Base-by-base conservation (phyloP, 352 stramenopile genomes). In the Phytophthora vignae region DNA sequence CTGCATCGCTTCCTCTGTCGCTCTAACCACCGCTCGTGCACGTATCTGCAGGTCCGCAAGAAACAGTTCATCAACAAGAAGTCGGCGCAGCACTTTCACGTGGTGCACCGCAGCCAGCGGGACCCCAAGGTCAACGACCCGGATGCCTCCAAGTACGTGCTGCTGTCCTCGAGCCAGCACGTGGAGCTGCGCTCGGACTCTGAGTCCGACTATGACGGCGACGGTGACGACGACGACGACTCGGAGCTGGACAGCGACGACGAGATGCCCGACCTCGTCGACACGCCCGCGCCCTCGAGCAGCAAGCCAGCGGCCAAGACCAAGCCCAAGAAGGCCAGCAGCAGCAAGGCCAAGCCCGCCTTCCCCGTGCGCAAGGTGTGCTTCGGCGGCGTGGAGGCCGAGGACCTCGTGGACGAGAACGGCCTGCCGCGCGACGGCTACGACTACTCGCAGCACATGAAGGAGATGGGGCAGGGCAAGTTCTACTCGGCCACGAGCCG, bases 401-500 rank as follows among this genome's bases (percentile, higher is more conserved):
- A 92, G 55, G 90, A 95, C 57, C 59, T 94, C 36, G 85, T 97
- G 55, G 90, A 98, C 58, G 90, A 92, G 64, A 82, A 97, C 50
- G 94, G 94, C 15, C 83, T 98, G 64, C 80, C 88, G 27, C 89
- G 97, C 67, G 94, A 98, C 74, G 93, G 93, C 60, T 98, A 98
- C 78, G 90, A 98, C 71, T 98, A 98, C 78, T 74, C 86, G 67
- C 82, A 97, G 74, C 94, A 98, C 79, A 80, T 98, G 75, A 96
- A 94, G 58, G 93, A 96, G 71, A 97, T 97, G 78, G 92, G 92
- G 44, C 79, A 93, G 25, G 85, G 90, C 61, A 86, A 83, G 25
- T 97, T 96, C 61, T 93, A 96, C 74, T 91, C 85, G 49, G 80
- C 82, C 49, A 84, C 81, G 19, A 87, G 83, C 17, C 82, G 91